Evolutionary conservation across 1,139 yeast species (phyloP), one percentile per base, ranked within the genome.

Genomic region (Geotrichum reessii): DNA sequence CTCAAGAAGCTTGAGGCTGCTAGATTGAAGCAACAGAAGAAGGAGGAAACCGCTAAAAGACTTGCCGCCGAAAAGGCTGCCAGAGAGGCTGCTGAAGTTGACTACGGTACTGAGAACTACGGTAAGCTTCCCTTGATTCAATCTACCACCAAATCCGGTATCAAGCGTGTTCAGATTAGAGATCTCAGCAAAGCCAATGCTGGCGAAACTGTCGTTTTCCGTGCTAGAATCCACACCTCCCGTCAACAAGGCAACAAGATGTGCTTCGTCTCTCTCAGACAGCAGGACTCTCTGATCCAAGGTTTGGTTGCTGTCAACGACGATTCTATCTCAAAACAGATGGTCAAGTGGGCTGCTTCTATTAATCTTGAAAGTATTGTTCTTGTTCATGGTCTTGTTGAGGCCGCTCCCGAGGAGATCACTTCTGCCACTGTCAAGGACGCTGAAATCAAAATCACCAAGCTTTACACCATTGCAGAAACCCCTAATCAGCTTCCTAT

Each of bases 161-260:
- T 76, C 56, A 69, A 76, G 66, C 84, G 97, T 74, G 74, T 79
- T 63, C 73, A 81, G 66, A 77, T 93, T 68, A 71, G 73, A 58
- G 76, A 78, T 54, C 78, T 93, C 68, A 68, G 71, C 62, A 78
- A 75, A 61, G 75, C 83, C 37, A 82, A 86, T 72, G 96, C 86
- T 65, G 96, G 95, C 59, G 81, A 85, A 69, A 83, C 83, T 64
- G 88, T 93, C 61, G 79, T 87, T 31, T 84, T 95, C 78, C 85
- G 99, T 76, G 98, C 99, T 53, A 84, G 99, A 76, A 82, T 91
- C 50, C 98, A 93, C 75, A 90, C 84, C 65, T 82, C 95, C 19
- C 88, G 99, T 78, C 88, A 90, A 71, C 97, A 93, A 75, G 96
- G 97, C 74, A 96, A 96, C 69, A 91, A 95, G 66, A 85, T 93